These are phyloP conservation scores for Lactarius vividus DNA, from an alignment of 768 basidiomycete genomes.

Conservation along the genomic window DNA sequence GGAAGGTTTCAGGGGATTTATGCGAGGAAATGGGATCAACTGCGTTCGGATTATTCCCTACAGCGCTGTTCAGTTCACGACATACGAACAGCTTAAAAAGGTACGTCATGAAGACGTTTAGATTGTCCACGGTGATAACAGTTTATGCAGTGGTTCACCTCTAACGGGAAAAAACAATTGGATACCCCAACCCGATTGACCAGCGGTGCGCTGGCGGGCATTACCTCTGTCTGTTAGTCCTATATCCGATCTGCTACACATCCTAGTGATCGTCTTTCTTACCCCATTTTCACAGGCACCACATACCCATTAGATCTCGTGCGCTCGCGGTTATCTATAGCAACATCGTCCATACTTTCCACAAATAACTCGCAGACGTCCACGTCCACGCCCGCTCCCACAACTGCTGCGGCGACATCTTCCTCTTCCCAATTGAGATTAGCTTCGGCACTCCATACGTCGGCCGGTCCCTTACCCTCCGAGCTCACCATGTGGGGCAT, in stretches of 20 bases:
- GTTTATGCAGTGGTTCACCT: conserved; percentile 59
- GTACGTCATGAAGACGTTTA: conserved; percentile 37
- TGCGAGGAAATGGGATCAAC: conserved; percentile 93
- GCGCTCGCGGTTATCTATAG: conserved; percentile 87
- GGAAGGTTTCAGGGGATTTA: conserved; percentile 89
- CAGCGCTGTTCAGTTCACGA: conserved; percentile 79
- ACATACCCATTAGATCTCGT: conserved; percentile 96
- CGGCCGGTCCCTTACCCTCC: conserved; percentile 41
- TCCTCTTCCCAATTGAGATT: conserved; percentile 37
- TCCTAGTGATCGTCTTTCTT: conserved; percentile 10
- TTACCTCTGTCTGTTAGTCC: conserved; percentile 86
- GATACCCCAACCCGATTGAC: conserved; percentile 86
- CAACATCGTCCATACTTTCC: conserved; percentile 70
- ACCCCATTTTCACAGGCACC: conserved; percentile 47
- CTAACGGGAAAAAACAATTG: conserved; percentile 65
- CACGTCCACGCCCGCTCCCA: conserved; percentile 30
- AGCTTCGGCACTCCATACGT: conserved; percentile 57
- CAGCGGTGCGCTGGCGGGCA: conserved; percentile 89
- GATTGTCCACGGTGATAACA: background rate
- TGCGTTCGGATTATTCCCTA: conserved; percentile 93
- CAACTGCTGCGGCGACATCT: conserved; percentile 33
- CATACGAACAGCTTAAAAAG: conserved; percentile 90
- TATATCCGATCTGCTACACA: background rate
- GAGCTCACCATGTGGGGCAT: conserved; percentile 82
- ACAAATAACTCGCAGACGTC: conserved; percentile 5